phyloP scores from a whole-genome alignment of 1,284 basidiomycete genomes.

The Malassezia caprae region DNA sequence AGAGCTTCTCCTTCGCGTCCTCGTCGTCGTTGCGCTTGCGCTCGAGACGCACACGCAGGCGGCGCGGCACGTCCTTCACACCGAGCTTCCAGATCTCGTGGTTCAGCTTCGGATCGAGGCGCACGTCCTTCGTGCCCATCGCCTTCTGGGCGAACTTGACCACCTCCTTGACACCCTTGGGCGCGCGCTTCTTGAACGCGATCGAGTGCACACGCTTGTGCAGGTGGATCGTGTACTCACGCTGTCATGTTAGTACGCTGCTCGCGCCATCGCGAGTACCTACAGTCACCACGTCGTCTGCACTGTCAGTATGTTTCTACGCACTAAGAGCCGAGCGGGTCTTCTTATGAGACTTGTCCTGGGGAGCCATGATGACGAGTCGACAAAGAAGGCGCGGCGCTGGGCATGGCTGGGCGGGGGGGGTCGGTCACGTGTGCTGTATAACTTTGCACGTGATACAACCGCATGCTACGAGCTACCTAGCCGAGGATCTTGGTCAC shows the following conservation, averaged over 20 bases:
- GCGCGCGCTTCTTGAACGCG: slow-evolving; percentile 47
- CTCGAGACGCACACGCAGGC: slow-evolving; percentile 45
- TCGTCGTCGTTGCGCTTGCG: slow-evolving; percentile 49
- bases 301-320: slow-evolving; percentile 2
- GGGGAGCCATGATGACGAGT: slow-evolving; percentile 29
- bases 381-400: slow-evolving; percentile 1
- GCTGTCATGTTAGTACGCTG: slow-evolving; percentile 20
- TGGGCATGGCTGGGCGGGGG: neutral
- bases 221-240: slow-evolving; percentile 48
- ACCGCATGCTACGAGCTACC: neutral
- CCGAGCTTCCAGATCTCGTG: slow-evolving; percentile 48
- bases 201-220: slow-evolving; percentile 45
- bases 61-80: slow-evolving; percentile 46
- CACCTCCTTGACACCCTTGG: slow-evolving; percentile 46
- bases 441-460: slow-evolving; percentile 12
- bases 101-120: slow-evolving; percentile 48
- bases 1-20: slow-evolving; percentile 49
- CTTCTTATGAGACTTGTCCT: slow-evolving; percentile 45
- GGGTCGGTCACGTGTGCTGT: slow-evolving; percentile 13
- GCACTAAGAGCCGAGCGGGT: slow-evolving; percentile 44
- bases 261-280: slow-evolving; percentile 5
- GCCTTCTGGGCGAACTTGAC: slow-evolving; percentile 46
- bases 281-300: slow-evolving; percentile 34
- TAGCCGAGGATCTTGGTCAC: slow-evolving; percentile 41
- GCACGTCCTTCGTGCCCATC: slow-evolving; percentile 48